Evolutionary conservation across 1,284 basidiomycete genomes (phyloP).

Genomic region (Volvariella surrecta): DNA sequence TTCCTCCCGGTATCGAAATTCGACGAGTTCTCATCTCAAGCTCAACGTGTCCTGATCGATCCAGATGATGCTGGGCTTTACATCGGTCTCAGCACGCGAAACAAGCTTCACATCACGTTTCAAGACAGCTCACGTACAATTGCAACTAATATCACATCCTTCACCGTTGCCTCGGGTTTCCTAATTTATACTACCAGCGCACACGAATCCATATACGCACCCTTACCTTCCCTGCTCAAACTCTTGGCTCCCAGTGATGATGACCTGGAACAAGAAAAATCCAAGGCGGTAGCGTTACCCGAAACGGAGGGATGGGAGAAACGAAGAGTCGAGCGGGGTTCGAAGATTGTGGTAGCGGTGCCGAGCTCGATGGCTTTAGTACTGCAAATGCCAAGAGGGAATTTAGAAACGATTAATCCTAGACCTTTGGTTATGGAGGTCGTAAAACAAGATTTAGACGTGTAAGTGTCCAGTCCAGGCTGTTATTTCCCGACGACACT

Average conservation of each 20-base stretch:
- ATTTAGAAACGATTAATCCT: constrained; percentile 93
- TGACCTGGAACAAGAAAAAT: constrained; percentile 9
- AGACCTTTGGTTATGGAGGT: constrained; percentile 86
- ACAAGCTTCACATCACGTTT: constrained; percentile 50
- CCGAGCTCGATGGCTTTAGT: constrained; percentile 86
- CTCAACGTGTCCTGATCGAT: constrained; percentile 20
- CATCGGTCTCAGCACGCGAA: constrained; percentile 60
- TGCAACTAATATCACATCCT: constrained; percentile 70
- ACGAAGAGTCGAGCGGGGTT: constrained; percentile 80
- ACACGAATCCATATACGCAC: constrained; percentile 77
- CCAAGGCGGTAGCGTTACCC: background rate
- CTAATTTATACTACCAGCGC: constrained; percentile 83
- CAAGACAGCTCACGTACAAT: constrained; percentile 22
- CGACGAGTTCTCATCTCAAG: constrained; percentile 50
- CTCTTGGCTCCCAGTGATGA: constrained; percentile 20
- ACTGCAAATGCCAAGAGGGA: constrained; percentile 96
- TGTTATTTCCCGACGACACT: constrained; percentile 5
- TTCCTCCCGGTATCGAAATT: constrained; percentile 33
- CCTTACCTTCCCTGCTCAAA: constrained; percentile 32
- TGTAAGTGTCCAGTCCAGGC: constrained; percentile 3
- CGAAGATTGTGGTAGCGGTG: constrained; percentile 78
- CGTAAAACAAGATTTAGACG: constrained; percentile 63
- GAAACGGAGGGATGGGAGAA: constrained; percentile 50
- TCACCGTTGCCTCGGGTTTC: constrained; percentile 73
- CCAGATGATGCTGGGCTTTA: constrained; percentile 26